phyloP scores from a whole-genome alignment of 768 basidiomycete species.

The Lanmaoa pseudosensibilis region DNA sequence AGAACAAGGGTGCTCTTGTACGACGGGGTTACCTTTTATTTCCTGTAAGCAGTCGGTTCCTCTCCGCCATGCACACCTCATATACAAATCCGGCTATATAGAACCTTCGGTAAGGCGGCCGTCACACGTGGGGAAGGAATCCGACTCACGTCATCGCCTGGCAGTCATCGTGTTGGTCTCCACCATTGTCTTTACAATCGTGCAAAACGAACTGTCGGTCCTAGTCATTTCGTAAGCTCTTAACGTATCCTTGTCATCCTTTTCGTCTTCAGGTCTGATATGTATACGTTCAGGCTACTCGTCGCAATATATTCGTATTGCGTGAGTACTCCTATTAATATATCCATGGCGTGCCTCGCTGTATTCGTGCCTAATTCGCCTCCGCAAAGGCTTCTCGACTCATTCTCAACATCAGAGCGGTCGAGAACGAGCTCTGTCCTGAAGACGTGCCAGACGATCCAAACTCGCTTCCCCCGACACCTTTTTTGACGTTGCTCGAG shows the following conservation, averaged over 20 bases:
- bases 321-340: slow-evolving; percentile 10
- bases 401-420: slow-evolving; percentile 19
- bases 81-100: background rate
- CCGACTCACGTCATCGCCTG: background rate
- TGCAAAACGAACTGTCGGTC: slow-evolving; percentile 11
- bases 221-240: slow-evolving; percentile 17
- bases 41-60: slow-evolving; percentile 12
- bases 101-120: slow-evolving; percentile 15
- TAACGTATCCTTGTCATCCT: background rate
- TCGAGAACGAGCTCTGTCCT: background rate
- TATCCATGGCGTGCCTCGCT: background rate
- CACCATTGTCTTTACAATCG: slow-evolving; percentile 14
- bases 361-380: background rate
- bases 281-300: slow-evolving; percentile 11
- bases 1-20: slow-evolving; percentile 7
- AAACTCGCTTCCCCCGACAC: slow-evolving; percentile 1
- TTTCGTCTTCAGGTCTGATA: background rate
- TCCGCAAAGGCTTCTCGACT: slow-evolving; percentile 19
- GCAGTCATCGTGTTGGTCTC: slow-evolving; percentile 18
- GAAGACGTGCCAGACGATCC: slow-evolving; percentile 3
- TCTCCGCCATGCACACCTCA: background rate
- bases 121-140: background rate
- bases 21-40: slow-evolving; percentile 16
- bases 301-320: slow-evolving; percentile 22
- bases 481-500: background rate